phyloP scores from a whole-genome alignment of 306 rosid genomes.

The Rubus parviflorus region DNA sequence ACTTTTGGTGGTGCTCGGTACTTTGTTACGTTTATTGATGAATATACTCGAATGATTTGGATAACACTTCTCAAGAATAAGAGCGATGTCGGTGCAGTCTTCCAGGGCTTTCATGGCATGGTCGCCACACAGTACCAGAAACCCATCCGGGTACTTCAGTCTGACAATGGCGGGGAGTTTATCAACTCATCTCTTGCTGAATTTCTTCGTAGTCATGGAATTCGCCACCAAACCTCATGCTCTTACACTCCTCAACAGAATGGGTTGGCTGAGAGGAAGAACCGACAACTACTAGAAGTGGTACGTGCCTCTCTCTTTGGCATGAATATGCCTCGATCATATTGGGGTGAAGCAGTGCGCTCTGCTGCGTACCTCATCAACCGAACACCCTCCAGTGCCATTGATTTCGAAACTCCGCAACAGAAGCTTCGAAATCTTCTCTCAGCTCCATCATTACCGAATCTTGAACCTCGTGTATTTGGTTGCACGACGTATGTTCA shows the following conservation, averaged over 20 bases:
- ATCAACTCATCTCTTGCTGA: neutral
- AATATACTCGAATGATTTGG: conserved; percentile 16
- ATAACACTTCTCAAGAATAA: neutral
- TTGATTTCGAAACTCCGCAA: neutral
- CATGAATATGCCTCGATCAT: conserved; percentile 13
- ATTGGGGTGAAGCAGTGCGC: neutral
- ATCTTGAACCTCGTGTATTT: conserved; percentile 4
- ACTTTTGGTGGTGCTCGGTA: neutral
- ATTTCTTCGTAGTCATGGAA: neutral
- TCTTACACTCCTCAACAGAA: neutral
- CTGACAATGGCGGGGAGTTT: neutral
- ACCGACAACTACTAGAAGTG: conserved; percentile 4
- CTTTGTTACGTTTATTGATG: neutral
- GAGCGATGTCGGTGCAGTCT: neutral
- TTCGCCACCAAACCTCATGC: conserved; percentile 3
- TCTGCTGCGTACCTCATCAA: neutral
- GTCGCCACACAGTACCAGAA: conserved; percentile 2
- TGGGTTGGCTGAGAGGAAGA: neutral
- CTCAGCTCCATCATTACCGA: neutral
- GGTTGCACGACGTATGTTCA: neutral
- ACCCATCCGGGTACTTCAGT: neutral
- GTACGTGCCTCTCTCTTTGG: conserved; percentile 21
- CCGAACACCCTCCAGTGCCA: neutral
- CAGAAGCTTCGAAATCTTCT: neutral
- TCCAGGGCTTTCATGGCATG: conserved; percentile 2